Base-by-base conservation (phyloP, 2,329 filamentous ascomycete species). In the Hymenoscyphus albidus region DNA sequence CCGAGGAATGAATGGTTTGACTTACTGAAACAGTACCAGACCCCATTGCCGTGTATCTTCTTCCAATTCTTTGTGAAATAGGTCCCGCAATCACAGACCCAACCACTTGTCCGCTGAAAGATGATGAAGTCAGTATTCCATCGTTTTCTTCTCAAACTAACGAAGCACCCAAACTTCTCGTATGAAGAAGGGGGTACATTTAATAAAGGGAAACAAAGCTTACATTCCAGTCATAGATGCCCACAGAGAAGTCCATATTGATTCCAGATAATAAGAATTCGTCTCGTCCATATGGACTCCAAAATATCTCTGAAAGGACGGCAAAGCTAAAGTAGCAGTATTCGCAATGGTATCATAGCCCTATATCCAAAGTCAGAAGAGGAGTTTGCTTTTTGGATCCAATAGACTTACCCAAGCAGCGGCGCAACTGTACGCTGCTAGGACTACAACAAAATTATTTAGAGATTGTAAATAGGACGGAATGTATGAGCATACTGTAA, bases 161-260 rank as follows among this genome's bases (percentile, higher is more conserved):
- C 27, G 7, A 27, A 5, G 5, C 14, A 4, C 18, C 12, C 18
- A 35, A 35, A 57, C 10, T 31, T n/a, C 7, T 13, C 14, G 54
- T 13, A 35, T 32, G 22, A 57, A 16, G 27, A 31, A 57, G 31
- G 9, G 35, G 16, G 16, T 10, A 57, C 10, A 31, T 57, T 63
- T 9, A 65, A 65, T 39, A 68, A 18, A 22, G 5, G 35, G 35
- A 35, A 35, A 51, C 3, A 10, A 22, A 27, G 7, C 44, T 22
- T 51, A 51, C 44, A 51, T 27, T 51, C 62, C 62, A 22, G 65
- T 65, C 67, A 70, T 70, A n/a, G 68, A 67, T 14, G 59, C 42
- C 67, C 68, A 70, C 13, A 70, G 55, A 1, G 67, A 67, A n/a
- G 67, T 69, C 68, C 68, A 70, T 35, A 69, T 64, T 22, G 67